phyloP scores from a whole-genome alignment of 208 protist species.

The Trypanosomatidae sp. region DNA sequence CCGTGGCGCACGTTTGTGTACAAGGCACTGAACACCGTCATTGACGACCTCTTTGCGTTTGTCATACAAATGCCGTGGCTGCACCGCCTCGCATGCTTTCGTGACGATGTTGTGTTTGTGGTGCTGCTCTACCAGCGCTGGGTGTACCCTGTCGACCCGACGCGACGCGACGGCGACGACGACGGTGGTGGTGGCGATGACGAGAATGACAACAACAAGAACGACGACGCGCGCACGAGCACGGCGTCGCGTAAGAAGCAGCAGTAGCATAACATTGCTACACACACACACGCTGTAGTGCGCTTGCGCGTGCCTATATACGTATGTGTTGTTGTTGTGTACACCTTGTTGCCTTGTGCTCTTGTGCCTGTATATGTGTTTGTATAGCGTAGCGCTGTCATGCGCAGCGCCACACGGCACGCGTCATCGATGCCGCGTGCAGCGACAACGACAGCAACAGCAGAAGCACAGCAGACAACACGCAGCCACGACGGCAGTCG shows the following conservation, averaged over 20 bases:
- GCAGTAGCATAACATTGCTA: not conserved
- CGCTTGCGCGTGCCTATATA: no score
- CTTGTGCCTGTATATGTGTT: no score
- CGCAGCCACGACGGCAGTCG: no score
- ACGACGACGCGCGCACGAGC: not conserved
- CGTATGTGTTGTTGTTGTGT: no score
- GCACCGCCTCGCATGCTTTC: slow-evolving; percentile 95
- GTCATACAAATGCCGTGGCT: slow-evolving; percentile 98
- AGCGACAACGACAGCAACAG: no score
- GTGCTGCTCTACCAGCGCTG: slow-evolving; percentile 97
- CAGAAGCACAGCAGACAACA: no score
- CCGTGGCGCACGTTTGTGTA: slow-evolving; percentile 97
- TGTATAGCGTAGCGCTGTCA: no score
- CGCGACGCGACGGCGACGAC: slow-evolving; percentile 32
- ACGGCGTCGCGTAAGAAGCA: not conserved
- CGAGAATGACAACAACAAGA: slow-evolving; percentile 5
- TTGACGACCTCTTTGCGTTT: slow-evolving; percentile 99
- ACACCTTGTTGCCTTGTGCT: no score
- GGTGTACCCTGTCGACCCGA: slow-evolving; percentile 97
- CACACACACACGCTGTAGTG: no score
- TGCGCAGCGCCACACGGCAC: no score
- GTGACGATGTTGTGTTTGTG: slow-evolving; percentile 97
- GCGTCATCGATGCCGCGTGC: no score
- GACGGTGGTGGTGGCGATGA: slow-evolving; percentile 10
- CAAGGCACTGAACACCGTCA: slow-evolving; percentile 97